Conservation (phyloP, 2,329 filamentous ascomycete species). For the Phaeophleospora eucalypticola region DNA sequence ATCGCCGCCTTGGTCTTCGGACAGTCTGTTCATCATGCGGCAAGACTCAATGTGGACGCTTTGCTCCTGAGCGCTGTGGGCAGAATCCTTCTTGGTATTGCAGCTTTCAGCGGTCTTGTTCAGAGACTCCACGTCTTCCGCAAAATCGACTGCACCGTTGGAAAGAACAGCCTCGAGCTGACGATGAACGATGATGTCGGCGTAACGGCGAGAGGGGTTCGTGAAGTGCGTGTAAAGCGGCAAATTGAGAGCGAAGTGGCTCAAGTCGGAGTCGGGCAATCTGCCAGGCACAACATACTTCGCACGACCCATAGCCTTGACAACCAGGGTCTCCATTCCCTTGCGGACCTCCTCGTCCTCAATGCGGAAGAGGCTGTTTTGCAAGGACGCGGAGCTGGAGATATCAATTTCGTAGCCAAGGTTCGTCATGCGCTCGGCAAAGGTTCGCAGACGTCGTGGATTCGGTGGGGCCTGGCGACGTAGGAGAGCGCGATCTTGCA, state of each 20-base stretch:
- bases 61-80: conserved; percentile 95
- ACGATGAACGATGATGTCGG: conserved; percentile 90
- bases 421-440: conserved; percentile 87
- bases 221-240: conserved; percentile 97
- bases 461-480: conserved; percentile 84
- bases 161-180: conserved; percentile 86
- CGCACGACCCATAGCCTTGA: conserved; percentile 93
- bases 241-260: conserved; percentile 88
- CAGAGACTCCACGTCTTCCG: conserved; percentile 80
- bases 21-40: conserved; percentile 88
- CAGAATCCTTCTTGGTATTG: conserved; percentile 99
- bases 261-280: conserved; percentile 68
- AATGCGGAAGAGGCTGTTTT: conserved; percentile 92
- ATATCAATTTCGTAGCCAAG: conserved; percentile 88
- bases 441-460: conserved; percentile 79
- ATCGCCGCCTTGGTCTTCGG: conserved; percentile 81
- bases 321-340: conserved; percentile 92
- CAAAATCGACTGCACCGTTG: conserved; percentile 76
- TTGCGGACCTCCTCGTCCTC: conserved; percentile 85
- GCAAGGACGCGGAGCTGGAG: conserved; percentile 81
- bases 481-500: conserved; percentile 89
- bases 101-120: conserved; percentile 91
- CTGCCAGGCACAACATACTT: conserved; percentile 90
- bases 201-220: conserved; percentile 88
- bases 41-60: conserved; percentile 98